Evolutionary conservation across 768 basidiomycete genomes (phyloP).

Genomic region (Multifurca ochricompacta): DNA sequence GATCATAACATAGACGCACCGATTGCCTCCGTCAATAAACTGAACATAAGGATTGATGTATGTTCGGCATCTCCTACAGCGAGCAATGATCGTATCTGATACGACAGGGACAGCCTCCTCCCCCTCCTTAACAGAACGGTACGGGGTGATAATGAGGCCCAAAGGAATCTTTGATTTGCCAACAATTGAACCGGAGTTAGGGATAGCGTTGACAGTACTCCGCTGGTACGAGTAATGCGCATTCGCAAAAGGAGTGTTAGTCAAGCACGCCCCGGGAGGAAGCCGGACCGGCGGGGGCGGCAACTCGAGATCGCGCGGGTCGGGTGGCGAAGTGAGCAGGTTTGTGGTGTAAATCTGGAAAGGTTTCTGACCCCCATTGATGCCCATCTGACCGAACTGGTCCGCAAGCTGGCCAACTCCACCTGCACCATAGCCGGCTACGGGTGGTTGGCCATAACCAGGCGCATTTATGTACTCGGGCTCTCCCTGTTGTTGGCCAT

Average conservation of each 20-base stretch:
- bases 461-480: slow-evolving; percentile 40
- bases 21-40: slow-evolving; percentile 91
- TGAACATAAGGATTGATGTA: slow-evolving; percentile 50
- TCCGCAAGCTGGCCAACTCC: slow-evolving; percentile 59
- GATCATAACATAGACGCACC: slow-evolving; percentile 36
- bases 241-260: slow-evolving; percentile 70
- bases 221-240: slow-evolving; percentile 90
- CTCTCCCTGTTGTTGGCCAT: slow-evolving; percentile 34
- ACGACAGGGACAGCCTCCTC: slow-evolving; percentile 41
- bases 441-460: slow-evolving; percentile 37
- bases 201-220: slow-evolving; percentile 40
- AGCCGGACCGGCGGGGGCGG: slow-evolving; percentile 87
- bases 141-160: slow-evolving; percentile 43
- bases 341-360: slow-evolving; percentile 82
- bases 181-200: slow-evolving; percentile 17
- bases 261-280: slow-evolving; percentile 76
- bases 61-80: slow-evolving; percentile 45
- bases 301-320: slow-evolving; percentile 72
- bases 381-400: slow-evolving; percentile 86
- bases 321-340: slow-evolving; percentile 86
- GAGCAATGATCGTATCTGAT: slow-evolving; percentile 45
- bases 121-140: slow-evolving; percentile 41
- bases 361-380: slow-evolving; percentile 57
- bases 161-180: slow-evolving; percentile 44
- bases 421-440: slow-evolving; percentile 32